Percentiles rank a stretch among this genome's conserved stretches.
phyloP scores from a whole-genome alignment of 192 early-diverging fungal species.

The Coemansia sp. region DNA sequence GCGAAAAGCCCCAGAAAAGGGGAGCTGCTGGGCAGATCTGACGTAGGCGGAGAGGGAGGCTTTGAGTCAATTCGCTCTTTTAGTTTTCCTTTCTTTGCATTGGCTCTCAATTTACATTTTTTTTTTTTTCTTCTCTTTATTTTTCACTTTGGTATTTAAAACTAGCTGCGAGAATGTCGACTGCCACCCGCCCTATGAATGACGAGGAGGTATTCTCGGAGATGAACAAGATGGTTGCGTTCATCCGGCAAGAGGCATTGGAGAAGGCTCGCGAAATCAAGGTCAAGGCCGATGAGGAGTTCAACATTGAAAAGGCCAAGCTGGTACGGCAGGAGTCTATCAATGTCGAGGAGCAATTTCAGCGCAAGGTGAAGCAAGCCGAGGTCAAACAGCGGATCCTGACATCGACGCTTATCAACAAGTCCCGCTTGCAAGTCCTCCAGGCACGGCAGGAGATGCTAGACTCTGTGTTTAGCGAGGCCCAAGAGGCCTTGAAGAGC shows the following conservation, averaged over 20 bases:
- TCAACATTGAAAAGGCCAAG: slow-evolving; percentile 99
- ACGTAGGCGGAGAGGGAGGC: background rate
- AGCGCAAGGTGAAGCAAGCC: slow-evolving; percentile 96
- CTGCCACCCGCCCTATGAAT: slow-evolving; percentile 68
- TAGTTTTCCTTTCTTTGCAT: slow-evolving; percentile 1
- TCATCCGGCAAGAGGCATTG: slow-evolving; percentile 98
- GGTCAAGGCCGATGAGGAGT: slow-evolving; percentile 99
- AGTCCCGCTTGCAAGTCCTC: slow-evolving; percentile 85
- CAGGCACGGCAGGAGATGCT: slow-evolving; percentile 85
- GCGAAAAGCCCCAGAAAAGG: background rate
- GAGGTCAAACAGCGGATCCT: slow-evolving; percentile 94
- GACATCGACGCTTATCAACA: slow-evolving; percentile 95
- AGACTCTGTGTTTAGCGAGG: slow-evolving; percentile 75
- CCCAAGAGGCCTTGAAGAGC: slow-evolving; percentile 59
- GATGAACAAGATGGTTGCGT: slow-evolving; percentile 99
- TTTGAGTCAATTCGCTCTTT: background rate
- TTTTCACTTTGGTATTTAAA: background rate
- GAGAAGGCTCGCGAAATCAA: slow-evolving; percentile 99
- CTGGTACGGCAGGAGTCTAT: slow-evolving; percentile 95
- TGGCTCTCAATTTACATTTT: slow-evolving; percentile 3
- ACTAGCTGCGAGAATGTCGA: slow-evolving; percentile 24
- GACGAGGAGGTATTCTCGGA: slow-evolving; percentile 94
- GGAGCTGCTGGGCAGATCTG: background rate
- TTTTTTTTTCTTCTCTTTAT: slow-evolving; percentile 2
- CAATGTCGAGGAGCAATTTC: slow-evolving; percentile 93